Evolutionary conservation across 2,329 filamentous ascomycete species (phyloP), one percentile per base, ranked within the genome.

Genomic region (Colletotrichum horii): DNA sequence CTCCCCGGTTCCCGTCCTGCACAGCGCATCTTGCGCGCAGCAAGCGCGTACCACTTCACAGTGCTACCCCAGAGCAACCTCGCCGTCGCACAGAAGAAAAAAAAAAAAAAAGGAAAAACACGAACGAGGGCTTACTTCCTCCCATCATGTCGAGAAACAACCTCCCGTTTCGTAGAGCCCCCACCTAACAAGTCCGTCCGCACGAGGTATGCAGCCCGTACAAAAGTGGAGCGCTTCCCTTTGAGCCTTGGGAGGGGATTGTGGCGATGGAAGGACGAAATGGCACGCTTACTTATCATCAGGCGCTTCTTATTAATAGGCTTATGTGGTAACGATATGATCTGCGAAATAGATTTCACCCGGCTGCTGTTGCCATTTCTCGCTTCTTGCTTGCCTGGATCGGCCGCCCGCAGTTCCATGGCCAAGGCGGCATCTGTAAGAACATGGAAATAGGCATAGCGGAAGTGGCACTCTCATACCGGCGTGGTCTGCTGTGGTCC

Each of bases 101-200:
- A n/a, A n/a, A n/a, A n/a, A n/a, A n/a, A n/a, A n/a, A n/a, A n/a
- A n/a, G n/a, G 38, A n/a, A n/a, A 26, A 56, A 14, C 34, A n/a
- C 30, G 19, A 61, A 38, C 26, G 55, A 24, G 15, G 36, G 30
- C 66, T 68, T 32, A 36, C 70, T 72, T 75, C 70, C 58, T 75
- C 70, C 64, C 73, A 73, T 52, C 70, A 32, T 19, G 26, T 62
- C 69, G 55, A 66, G 56, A 75, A 72, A 75, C 69, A 52, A 36
- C n/a, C 26, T 56, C 24, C 48, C 48, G 69, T 72, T 67, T 68
- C 73, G 70, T n/a, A 65, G 65, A 52, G 30, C 19, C 62, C 22
- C 70, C 32, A 36, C 43, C 26, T 28, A 15, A 60, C 11, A 30
- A 62, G 26, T 61, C 56, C 38, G 55, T 65, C 43, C 70, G 58